Conservation (phyloP, 2,329 filamentous ascomycete genomes). For the Microdochium bolleyi region DNA sequence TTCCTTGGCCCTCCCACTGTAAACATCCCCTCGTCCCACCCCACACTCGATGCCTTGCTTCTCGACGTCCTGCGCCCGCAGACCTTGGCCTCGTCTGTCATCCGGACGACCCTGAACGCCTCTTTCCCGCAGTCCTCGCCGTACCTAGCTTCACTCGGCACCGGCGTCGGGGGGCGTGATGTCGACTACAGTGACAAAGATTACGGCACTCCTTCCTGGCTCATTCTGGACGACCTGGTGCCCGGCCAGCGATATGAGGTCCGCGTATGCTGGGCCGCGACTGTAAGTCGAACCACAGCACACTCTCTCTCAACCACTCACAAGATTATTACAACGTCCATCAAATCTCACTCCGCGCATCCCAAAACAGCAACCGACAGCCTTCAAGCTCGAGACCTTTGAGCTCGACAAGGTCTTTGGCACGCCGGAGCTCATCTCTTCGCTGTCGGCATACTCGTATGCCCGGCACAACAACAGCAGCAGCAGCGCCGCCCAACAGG, state of each 20-base stretch:
- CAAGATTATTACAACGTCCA: conserved; percentile 3
- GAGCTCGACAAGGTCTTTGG: conserved; percentile 53
- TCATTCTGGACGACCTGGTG: conserved; percentile 63
- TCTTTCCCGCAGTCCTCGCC: conserved; percentile 52
- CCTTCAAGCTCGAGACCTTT: conserved; percentile 63
- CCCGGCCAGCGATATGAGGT: conserved; percentile 79
- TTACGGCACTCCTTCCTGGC: conserved; percentile 64
- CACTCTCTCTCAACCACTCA: not conserved
- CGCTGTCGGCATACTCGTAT: conserved; percentile 55
- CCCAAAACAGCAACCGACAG: conserved; percentile 67
- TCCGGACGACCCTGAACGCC: conserved; percentile 59
- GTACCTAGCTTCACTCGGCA: not conserved
- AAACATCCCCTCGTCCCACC: conserved; percentile 45
- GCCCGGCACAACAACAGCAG: conserved; percentile 28
- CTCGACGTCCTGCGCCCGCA: conserved; percentile 58
- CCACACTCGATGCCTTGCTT: conserved; percentile 50
- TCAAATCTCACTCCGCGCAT: conserved; percentile 4
- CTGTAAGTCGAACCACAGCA: conserved; percentile 53
- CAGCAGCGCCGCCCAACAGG: conserved; percentile 5
- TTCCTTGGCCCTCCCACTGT: conserved; percentile 64
- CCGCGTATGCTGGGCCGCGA: conserved; percentile 87
- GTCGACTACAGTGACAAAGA: conserved; percentile 14
- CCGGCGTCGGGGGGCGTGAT: not conserved
- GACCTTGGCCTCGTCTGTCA: conserved; percentile 25
- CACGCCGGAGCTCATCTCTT: conserved; percentile 53